Evolutionary conservation across 257 asterid species (phyloP).

Genomic region (Salvia rosmarinus): DNA sequence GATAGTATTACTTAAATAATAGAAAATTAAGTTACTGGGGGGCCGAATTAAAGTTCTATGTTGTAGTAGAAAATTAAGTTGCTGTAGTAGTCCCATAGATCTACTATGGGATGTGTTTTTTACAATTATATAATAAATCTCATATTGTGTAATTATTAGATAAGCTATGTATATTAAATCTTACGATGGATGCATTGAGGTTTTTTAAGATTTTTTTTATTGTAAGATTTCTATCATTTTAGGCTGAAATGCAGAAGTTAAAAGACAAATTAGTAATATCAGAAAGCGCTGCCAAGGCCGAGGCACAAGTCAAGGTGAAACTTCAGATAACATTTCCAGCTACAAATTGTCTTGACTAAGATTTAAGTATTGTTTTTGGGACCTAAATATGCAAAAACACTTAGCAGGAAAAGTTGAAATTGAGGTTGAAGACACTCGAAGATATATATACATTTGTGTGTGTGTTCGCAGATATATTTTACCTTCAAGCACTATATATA

Average conservation of each 20-base stretch:
- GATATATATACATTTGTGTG: too few species aligned
- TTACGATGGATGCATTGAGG: not conserved
- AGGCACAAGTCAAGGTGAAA: slow-evolving; percentile 82
- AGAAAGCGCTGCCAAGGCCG: slow-evolving; percentile 80
- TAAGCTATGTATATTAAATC: too few species aligned
- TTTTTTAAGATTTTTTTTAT: slow-evolving; percentile 3
- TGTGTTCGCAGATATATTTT: too few species aligned
- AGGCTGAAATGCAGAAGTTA: slow-evolving; percentile 83
- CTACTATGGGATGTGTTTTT: too few species aligned
- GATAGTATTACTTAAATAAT: too few species aligned
- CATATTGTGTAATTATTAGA: too few species aligned
- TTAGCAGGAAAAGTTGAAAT: slow-evolving; percentile 77
- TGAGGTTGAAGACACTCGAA: slow-evolving; percentile 87
- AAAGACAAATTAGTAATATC: slow-evolving; percentile 72
- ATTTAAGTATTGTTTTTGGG: slow-evolving; percentile 4
- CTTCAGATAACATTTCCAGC: slow-evolving; percentile 7
- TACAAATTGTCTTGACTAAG: not conserved
- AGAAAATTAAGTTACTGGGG: too few species aligned
- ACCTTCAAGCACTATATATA: too few species aligned
- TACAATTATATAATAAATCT: too few species aligned
- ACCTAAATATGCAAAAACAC: slow-evolving; percentile 26
- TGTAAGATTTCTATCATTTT: slow-evolving; percentile 23
- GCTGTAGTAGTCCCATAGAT: too few species aligned
- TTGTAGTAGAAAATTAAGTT: too few species aligned
- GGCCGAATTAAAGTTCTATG: too few species aligned